Conservation (phyloP, 1,284 basidiomycete genomes). For the Moesziomyces globuligerus region DNA sequence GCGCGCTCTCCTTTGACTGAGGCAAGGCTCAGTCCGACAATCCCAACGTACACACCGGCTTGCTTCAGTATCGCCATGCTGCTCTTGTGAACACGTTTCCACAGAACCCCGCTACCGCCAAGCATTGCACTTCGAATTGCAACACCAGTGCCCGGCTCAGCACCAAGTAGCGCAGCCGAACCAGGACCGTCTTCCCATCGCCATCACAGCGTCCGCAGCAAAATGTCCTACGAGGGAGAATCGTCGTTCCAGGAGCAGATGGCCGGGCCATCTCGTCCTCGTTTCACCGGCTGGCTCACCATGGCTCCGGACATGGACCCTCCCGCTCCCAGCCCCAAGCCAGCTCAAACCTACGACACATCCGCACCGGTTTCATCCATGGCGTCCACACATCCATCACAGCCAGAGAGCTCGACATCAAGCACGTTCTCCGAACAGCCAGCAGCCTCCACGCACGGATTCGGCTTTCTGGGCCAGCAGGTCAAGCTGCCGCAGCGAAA, state of each 20-base stretch:
- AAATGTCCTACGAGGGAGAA: slow-evolving; percentile 20
- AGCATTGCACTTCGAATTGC: background rate
- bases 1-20: background rate
- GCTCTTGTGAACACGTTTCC: background rate
- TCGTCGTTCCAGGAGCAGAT: slow-evolving; percentile 37
- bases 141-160: background rate
- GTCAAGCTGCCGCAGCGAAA: slow-evolving; percentile 31
- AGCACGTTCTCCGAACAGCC: slow-evolving; percentile 8
- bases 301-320: slow-evolving; percentile 54
- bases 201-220: background rate
- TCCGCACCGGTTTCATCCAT: no score
- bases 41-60: background rate
- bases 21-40: background rate
- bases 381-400: no score
- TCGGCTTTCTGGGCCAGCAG: slow-evolving; percentile 27
- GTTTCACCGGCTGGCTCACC: slow-evolving; percentile 56
- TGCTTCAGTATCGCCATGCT: background rate
- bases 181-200: background rate
- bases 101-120: no score
- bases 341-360: slow-evolving; percentile 1
- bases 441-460: slow-evolving; percentile 29
- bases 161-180: background rate
- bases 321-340: slow-evolving; percentile 3
- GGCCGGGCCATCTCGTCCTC: slow-evolving; percentile 36
- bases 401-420: no score